Percentiles rank a stretch among this genome's conserved stretches.
Evolutionary conservation across 331 rosid species (phyloP).

Genomic region (Acacia concinna): DNA sequence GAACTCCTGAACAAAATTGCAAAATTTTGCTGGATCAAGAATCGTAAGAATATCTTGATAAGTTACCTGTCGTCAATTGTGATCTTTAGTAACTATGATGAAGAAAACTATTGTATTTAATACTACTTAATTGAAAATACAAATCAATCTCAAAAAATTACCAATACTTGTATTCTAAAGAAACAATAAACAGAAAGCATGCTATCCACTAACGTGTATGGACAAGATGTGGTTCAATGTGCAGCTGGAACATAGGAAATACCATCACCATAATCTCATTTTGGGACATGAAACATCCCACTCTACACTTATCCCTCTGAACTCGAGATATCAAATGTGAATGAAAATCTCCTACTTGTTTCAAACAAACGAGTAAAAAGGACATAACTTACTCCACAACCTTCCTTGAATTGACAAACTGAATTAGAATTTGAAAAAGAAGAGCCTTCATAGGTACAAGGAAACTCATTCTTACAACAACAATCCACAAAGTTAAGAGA

Average conservation of each 20-base stretch:
- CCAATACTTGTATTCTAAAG: constrained; percentile 20
- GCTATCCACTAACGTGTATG: constrained; percentile 80
- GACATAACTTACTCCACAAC: constrained; percentile 17
- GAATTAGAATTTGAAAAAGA: constrained; percentile 25
- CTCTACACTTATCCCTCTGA: constrained; percentile 95
- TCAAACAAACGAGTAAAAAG: constrained; percentile 31
- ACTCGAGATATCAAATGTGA: constrained; percentile 98
- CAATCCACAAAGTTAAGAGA: constrained; percentile 98
- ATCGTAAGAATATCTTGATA: constrained; percentile 88
- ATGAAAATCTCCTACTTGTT: constrained; percentile 98
- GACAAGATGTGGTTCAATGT: constrained; percentile 98
- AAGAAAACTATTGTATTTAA: constrained; percentile 18
- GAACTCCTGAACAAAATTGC: constrained; percentile 94
- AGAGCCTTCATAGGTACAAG: constrained; percentile 31
- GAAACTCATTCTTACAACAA: constrained; percentile 76
- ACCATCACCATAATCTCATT: constrained; percentile 95
- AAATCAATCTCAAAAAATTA: constrained; percentile 32
- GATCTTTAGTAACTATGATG: constrained; percentile 34
- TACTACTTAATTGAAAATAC: background rate
- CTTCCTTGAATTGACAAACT: constrained; percentile 20
- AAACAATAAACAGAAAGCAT: constrained; percentile 13
- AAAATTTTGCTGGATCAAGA: constrained; percentile 87
- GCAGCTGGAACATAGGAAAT: constrained; percentile 97
- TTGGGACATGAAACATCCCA: constrained; percentile 91
- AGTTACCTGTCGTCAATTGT: constrained; percentile 63